phyloP scores from a whole-genome alignment of 345 rosid genomes.

The Angophora floribunda region DNA sequence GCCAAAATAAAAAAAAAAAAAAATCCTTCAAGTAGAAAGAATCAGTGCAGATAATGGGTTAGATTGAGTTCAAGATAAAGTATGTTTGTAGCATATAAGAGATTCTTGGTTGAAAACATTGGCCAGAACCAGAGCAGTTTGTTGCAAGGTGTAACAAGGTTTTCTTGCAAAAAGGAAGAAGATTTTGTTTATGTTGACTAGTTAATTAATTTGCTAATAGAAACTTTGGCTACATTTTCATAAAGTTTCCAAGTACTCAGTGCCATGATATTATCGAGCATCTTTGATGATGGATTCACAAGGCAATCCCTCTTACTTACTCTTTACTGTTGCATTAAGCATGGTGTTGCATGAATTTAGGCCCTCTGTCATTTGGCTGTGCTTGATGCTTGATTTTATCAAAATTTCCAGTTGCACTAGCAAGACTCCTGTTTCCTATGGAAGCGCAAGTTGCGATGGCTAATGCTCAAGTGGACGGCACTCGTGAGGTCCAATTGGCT shows the following conservation, averaged over 20 bases:
- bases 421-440: conserved; percentile 65
- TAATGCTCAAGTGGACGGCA: conserved; percentile 44
- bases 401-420: conserved; percentile 56
- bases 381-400: neutral
- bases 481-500: conserved; percentile 47
- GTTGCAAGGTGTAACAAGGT: neutral
- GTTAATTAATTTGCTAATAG: neutral
- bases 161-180: neutral
- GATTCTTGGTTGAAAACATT: neutral
- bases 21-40: neutral
- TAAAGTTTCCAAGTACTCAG: neutral
- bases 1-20: neutral
- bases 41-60: neutral
- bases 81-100: neutral
- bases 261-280: neutral
- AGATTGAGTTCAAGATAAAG: neutral
- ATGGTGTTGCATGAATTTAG: neutral
- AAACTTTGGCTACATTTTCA: neutral
- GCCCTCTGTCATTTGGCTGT: neutral
- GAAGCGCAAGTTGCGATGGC: conserved; percentile 74
- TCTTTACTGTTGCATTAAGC: neutral
- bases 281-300: neutral
- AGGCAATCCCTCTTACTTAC: neutral
- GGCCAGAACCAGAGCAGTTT: neutral
- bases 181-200: neutral